Percentiles rank a stretch among this genome's conserved stretches.
Conservation (phyloP, 345 rosid genomes). For the Linum lewisii region DNA sequence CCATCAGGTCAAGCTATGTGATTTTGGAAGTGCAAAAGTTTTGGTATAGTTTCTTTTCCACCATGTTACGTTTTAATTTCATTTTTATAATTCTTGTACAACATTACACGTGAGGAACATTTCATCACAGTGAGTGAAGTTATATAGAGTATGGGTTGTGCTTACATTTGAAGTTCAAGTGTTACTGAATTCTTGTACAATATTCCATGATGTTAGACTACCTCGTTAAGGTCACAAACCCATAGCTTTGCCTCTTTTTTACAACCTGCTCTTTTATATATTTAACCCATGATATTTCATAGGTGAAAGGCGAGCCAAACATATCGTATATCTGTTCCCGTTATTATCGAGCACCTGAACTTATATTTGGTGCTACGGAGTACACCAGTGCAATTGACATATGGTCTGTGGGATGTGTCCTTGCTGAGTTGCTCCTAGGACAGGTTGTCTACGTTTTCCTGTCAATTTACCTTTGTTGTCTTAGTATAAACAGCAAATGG, state of each 20-base stretch:
- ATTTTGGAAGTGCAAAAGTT: constrained; percentile 97
- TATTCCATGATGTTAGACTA: no score
- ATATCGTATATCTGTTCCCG: constrained; percentile 95
- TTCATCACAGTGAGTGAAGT: no score
- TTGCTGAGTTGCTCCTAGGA: constrained; percentile 89
- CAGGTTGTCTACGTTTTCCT: constrained; percentile 39
- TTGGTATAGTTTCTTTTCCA: constrained; percentile 43
- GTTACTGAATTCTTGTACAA: constrained; percentile 1
- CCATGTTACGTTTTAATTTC: neutral
- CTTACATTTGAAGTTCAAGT: neutral
- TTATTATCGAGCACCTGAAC: constrained; percentile 97
- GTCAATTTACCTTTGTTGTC: neutral
- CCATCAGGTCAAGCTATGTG: constrained; percentile 89
- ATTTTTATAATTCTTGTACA: no score
- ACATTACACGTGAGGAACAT: no score
- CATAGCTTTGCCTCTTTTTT: no score
- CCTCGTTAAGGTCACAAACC: no score
- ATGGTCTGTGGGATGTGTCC: constrained; percentile 97
- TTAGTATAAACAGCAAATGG: neutral
- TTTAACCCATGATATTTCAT: constrained; percentile 14
- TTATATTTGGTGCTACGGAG: constrained; percentile 94
- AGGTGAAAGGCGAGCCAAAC: constrained; percentile 96
- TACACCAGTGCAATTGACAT: constrained; percentile 94
- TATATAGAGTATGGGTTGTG: neutral
- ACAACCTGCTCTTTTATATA: no score